Base-by-base conservation (phyloP, 257 asterid genomes). In the Thymus quinquecostatus region DNA sequence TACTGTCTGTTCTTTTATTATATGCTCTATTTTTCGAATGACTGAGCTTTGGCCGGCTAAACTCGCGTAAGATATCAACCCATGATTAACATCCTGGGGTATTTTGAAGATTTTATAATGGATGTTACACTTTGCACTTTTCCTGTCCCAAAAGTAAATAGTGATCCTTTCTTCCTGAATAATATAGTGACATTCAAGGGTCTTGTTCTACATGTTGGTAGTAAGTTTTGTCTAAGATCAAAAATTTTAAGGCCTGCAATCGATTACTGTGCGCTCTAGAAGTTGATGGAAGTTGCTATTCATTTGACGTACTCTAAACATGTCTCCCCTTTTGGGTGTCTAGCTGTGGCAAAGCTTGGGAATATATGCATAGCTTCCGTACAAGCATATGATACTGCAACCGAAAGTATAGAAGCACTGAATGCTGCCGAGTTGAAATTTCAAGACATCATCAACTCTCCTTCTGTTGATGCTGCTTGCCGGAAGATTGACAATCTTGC, bases 401-500 rank as follows among this genome's bases (percentile, higher is more conserved):
- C 89, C 28, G 96, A 87, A 79, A 89, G 89, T 74, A 79, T 82
- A 71, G 93, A 92, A 66, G 93, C 97, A 0, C 64, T 89, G 21
- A 86, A 83, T 70, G 86, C 91, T 64, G 97, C 97, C 6, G 97
- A 94, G 86, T 75, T 86, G 82, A 91, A 95, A 85, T 81, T 88
- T 71, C 90, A 92, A 80, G 98, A 95, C 79, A 88, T 95, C 76
- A 76, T 95, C 48, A 89, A 87, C 81, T 92, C 97, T 72, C 98
- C 97, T 27, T 85, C 97, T 5, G 73, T 95, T 41, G 96, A 87
- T 81, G 95, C 88, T 76, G 96, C 98, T 75, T 88, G 96, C 80
- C 81, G 83, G 82, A 92, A 95, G 81, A 95, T 95, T 69, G 99
- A 92, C 77, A 84, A 81, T 79, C 79, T 92, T 82, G 99, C 97